Base-by-base conservation (phyloP, 768 basidiomycete genomes). In the Suillus brevipes region DNA sequence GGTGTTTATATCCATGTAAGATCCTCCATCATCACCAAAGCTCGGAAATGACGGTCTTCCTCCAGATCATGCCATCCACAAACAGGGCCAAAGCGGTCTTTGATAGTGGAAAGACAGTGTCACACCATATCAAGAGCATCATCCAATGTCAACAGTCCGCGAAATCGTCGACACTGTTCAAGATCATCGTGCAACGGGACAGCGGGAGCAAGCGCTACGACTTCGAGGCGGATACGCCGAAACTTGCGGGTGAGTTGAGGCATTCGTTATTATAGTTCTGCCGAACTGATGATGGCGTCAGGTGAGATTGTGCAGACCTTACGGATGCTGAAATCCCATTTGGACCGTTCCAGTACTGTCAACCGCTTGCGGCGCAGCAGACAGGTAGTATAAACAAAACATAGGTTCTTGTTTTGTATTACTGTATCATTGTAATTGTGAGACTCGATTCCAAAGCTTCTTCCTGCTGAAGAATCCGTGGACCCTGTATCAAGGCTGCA, bases 191-290 rank as follows among this genome's bases (percentile, higher is more conserved):
- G 14, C 89, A 87, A 72, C 81, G 91, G 67, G 84, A 86, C 43
- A 84, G 84, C 50, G 83, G 87, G 49, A 90, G 89, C 69, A 99
- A 99, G 82, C 83, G 95, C 45, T 99, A 98, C 74, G 97, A 99
- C 71, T 98, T 97, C 73, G 97, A 99, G 78, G 97, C 95, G 0
- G 96, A 97, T 76, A 94, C 80, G 68, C 83, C 91, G 2, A 90
- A 88, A 75, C 73, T 88, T 63, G 94, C 96, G 56, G 84, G 92
- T 92, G 72, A 70, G 91, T 25, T 13, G 18, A 37, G 9, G 8
- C 18, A 55, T 43, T 53, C 47, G 20, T 18, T 23, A 57, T 18
- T 28, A 57, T 23, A 28, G 4, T 56, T 43, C 23, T 20, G 36
- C 57, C 20, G 28, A 62, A 28, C 43, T 66, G 64, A 50, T 61